Evolutionary conservation across 768 basidiomycete species (phyloP).

Genomic region (Macrolepiota dolichaula): DNA sequence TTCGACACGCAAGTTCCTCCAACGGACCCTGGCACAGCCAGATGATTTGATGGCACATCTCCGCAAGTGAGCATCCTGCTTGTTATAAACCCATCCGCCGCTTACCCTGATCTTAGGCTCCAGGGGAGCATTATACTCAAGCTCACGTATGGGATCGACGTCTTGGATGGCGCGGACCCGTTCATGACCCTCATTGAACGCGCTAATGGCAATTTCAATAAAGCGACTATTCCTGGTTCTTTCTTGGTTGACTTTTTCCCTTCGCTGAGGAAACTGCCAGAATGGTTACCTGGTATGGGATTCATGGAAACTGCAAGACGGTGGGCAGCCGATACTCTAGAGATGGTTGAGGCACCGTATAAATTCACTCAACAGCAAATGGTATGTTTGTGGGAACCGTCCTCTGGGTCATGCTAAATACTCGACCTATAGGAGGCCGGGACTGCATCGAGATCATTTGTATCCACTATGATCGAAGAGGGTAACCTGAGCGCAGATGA

Average conservation of each 20-base stretch:
- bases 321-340: constrained; percentile 34
- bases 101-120: constrained; percentile 27
- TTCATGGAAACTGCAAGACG: constrained; percentile 44
- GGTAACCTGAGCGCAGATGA: constrained; percentile 31
- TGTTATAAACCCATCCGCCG: background rate
- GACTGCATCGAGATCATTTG: constrained; percentile 38
- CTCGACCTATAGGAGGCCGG: constrained; percentile 32
- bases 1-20: constrained; percentile 34
- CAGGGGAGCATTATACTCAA: constrained; percentile 53
- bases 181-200: constrained; percentile 48
- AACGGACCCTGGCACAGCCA: constrained; percentile 29
- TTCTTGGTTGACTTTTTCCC: constrained; percentile 43
- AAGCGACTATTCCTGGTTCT: constrained; percentile 45
- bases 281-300: constrained; percentile 54
- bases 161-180: constrained; percentile 48
- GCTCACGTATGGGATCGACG: constrained; percentile 54
- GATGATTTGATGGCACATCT: constrained; percentile 30
- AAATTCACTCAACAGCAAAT: constrained; percentile 42
- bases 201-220: constrained; percentile 50
- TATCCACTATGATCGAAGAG: constrained; percentile 37
- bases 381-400: constrained; percentile 26
- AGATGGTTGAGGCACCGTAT: constrained; percentile 42
- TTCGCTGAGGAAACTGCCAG: constrained; percentile 43
- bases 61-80: constrained; percentile 34
- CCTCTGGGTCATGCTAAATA: background rate